Base-by-base conservation (phyloP, 2,329 filamentous ascomycete species). In the Teratosphaeriaceae sp. region DNA sequence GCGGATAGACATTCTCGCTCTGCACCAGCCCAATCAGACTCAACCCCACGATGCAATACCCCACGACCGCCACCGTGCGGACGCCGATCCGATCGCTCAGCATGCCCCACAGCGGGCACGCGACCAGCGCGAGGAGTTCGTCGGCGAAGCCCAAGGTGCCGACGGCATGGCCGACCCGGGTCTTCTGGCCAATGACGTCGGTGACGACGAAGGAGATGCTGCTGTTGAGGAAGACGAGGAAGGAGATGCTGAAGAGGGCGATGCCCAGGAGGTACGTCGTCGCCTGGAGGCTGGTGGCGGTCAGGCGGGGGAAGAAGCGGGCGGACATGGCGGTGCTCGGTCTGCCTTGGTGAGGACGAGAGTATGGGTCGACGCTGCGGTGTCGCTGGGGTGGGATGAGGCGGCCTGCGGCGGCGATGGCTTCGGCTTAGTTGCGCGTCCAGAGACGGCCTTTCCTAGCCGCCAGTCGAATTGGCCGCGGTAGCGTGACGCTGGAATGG, bases 181-280 rank as follows among this genome's bases (percentile, higher is more conserved):
- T 66, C 59, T 84, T 82, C 56, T 84, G 75, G 47, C 84, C 85
- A 53, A 94, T 81, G 48, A 88, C 75, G 63, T 90, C 84, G 47
- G 85, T 90, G 47, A 94, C 80, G 46, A 92, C 84, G 66, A 92
- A 94, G 43, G 84, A 88, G 46, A 92, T 74, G 60, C 80, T 83
- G 69, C 81, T 85, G 71, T 92, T 92, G 49, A 94, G 77, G 67
- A 94, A 94, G 57, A 94, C 87, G 52, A 94, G 82, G 69, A 92
- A 92, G 42, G 84, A 84, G 59, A 94, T 92, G 65, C 82, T 87
- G 71, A 90, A 90, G 55, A 94, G 79, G 47, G 84, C 85, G 58
- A 92, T 84, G 60, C 82, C 83, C 51, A 88, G 74, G 26, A 94
- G 79, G 64, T 94, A 94, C 22, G 85, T 84, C 44, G 76, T 63